phyloP scores from a whole-genome alignment of 169 alveolate species.

The Cyclospora cayetanensis region DNA sequence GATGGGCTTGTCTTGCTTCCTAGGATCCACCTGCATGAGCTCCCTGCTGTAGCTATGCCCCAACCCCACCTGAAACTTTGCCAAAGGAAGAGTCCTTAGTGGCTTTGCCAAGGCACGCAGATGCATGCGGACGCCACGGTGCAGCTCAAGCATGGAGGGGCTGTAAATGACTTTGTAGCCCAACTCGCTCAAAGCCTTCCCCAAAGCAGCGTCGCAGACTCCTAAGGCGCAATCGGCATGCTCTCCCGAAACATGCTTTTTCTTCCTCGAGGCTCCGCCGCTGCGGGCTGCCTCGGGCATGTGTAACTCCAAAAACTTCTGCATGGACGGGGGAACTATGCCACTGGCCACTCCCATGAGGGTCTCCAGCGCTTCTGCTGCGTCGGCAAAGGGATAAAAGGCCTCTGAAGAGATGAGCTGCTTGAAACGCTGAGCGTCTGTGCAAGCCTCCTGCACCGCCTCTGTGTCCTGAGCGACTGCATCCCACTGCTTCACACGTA shows the following conservation, averaged over 20 bases:
- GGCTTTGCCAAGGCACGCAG: slow-evolving; percentile 62
- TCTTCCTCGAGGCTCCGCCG: not conserved
- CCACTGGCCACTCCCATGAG: slow-evolving; percentile 65
- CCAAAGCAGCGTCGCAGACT: slow-evolving; percentile 70
- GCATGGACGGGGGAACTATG: slow-evolving; percentile 50
- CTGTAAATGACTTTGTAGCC: slow-evolving; percentile 59
- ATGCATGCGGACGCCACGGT: slow-evolving; percentile 67
- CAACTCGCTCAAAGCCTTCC: slow-evolving; percentile 54
- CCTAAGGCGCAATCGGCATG: slow-evolving; percentile 16
- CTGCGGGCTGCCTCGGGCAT: slow-evolving; percentile 35
- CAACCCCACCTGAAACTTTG: slow-evolving; percentile 73
- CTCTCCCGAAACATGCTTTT: not conserved
- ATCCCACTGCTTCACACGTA: slow-evolving; percentile 81
- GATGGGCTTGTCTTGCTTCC: slow-evolving; percentile 97
- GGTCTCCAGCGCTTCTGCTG: slow-evolving; percentile 74
- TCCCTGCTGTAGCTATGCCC: slow-evolving; percentile 91
- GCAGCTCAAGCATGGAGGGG: slow-evolving; percentile 58
- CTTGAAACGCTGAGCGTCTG: slow-evolving; percentile 32
- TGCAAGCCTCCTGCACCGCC: slow-evolving; percentile 68
- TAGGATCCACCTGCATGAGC: slow-evolving; percentile 94
- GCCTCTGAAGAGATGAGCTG: slow-evolving; percentile 56
- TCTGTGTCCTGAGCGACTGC: slow-evolving; percentile 63
- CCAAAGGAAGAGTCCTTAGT: slow-evolving; percentile 1
- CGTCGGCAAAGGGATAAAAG: slow-evolving; percentile 71
- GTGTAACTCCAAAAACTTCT: slow-evolving; percentile 55